Conservation (phyloP, 2,329 filamentous ascomycete species). For the Claviceps humidiphila region DNA sequence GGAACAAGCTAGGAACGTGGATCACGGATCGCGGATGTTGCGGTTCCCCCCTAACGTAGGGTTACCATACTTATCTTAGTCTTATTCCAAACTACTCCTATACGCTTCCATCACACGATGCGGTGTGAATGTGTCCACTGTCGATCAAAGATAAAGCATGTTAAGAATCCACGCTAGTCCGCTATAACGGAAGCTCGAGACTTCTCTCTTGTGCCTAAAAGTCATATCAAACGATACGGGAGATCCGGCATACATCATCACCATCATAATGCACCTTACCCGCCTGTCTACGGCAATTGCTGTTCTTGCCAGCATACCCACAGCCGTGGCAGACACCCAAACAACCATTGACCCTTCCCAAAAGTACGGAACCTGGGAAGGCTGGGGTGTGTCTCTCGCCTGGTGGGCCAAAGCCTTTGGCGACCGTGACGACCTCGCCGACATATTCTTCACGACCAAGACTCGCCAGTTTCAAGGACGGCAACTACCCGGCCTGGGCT, state of each 20-base stretch:
- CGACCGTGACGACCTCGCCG: conserved; percentile 25
- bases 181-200: too few species aligned
- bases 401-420: conserved; percentile 31
- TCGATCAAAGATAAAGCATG: too few species aligned
- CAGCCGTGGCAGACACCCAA: neutral
- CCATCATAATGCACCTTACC: neutral
- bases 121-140: too few species aligned
- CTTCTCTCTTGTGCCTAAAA: too few species aligned
- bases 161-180: too few species aligned
- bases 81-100: too few species aligned
- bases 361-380: conserved; percentile 28
- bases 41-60: too few species aligned
- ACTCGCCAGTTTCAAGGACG: conserved; percentile 16
- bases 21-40: too few species aligned
- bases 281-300: neutral
- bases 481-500: conserved; percentile 24
- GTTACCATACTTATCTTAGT: too few species aligned
- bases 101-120: too few species aligned
- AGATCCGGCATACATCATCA: neutral
- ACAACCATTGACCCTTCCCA: conserved; percentile 5
- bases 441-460: conserved; percentile 26
- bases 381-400: conserved; percentile 29
- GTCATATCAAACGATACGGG: too few species aligned
- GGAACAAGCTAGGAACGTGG: too few species aligned
- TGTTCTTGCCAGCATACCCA: neutral